A percentile compares a stretch with the other conserved stretches of the same genome.
These are phyloP conservation scores for Coniella lustricola DNA, from an alignment of 2,329 filamentous ascomycete genomes.

Conservation along the genomic window DNA sequence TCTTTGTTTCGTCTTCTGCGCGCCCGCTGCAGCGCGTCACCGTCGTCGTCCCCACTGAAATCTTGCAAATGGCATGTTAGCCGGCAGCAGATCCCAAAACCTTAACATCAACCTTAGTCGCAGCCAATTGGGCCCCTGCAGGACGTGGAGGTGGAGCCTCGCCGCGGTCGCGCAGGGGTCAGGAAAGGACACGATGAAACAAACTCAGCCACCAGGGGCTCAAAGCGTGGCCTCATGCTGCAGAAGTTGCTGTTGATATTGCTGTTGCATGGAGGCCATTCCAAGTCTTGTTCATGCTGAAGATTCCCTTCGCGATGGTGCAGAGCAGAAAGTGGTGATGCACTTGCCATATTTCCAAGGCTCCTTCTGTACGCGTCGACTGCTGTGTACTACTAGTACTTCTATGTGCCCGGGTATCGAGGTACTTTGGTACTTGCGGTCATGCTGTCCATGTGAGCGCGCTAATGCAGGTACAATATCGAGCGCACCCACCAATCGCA, in stretches of 20 bases:
- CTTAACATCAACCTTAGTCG: not conserved
- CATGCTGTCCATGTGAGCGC: not conserved
- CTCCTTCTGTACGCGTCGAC: too few relatives aligned
- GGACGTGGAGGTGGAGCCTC: not conserved
- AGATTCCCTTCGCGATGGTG: too few relatives aligned
- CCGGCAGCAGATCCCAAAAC: constrained; percentile 1
- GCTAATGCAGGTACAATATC: constrained; percentile 17
- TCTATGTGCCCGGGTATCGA: too few relatives aligned
- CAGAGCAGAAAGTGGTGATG: too few relatives aligned
- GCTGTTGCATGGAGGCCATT: too few relatives aligned
- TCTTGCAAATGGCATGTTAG: not conserved
- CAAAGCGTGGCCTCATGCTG: not conserved
- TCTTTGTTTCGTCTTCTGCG: too few relatives aligned
- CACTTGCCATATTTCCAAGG: too few relatives aligned
- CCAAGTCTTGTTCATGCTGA: too few relatives aligned
- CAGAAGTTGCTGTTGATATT: too few relatives aligned
- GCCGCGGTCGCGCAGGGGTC: not conserved
- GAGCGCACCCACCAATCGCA: constrained; percentile 1
- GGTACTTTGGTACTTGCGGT: too few relatives aligned
- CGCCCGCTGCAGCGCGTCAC: too few relatives aligned
- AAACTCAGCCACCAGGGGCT: constrained; percentile 14
- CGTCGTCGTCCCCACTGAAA: not conserved
- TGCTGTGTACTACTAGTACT: too few relatives aligned
- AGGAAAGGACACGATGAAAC: constrained; percentile 3
- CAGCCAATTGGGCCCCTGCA: constrained; percentile 5